A percentile compares a stretch with the other conserved stretches of the same genome.
phyloP scores from a whole-genome alignment of 1,284 basidiomycete genomes.

The Phlebopus sp. region DNA sequence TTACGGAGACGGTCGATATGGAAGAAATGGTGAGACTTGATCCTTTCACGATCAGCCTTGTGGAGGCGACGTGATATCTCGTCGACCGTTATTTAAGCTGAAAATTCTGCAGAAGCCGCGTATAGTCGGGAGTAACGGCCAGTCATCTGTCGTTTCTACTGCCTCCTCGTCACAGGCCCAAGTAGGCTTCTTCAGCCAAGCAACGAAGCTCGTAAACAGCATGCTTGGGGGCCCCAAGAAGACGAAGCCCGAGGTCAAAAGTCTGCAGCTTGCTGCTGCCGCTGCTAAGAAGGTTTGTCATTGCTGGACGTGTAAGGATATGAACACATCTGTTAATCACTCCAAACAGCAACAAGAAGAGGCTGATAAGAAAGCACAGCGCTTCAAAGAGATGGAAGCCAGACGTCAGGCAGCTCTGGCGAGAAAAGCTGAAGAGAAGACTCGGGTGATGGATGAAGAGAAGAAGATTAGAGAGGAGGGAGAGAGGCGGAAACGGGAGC shows the following conservation, averaged over 20 bases:
- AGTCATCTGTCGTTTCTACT: slow-evolving; percentile 49
- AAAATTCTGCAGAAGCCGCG: slow-evolving; percentile 12
- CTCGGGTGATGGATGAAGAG: slow-evolving; percentile 60
- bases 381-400: slow-evolving; percentile 77
- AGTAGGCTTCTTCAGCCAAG: slow-evolving; percentile 61
- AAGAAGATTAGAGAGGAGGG: slow-evolving; percentile 66
- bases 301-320: background rate
- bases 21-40: slow-evolving; percentile 39
- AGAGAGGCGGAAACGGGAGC: slow-evolving; percentile 70
- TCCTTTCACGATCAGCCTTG: slow-evolving; percentile 39
- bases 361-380: slow-evolving; percentile 70
- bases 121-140: slow-evolving; percentile 42
- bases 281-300: slow-evolving; percentile 77
- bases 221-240: slow-evolving; percentile 65
- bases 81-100: background rate
- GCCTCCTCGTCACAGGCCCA: slow-evolving; percentile 55
- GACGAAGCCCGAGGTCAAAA: slow-evolving; percentile 74
- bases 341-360: slow-evolving; percentile 77
- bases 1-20: slow-evolving; percentile 37
- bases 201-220: slow-evolving; percentile 61
- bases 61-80: slow-evolving; percentile 34
- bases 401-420: slow-evolving; percentile 68
- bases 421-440: slow-evolving; percentile 76
- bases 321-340: slow-evolving; percentile 8
- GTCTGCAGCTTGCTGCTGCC: slow-evolving; percentile 72